These are phyloP conservation scores for Cystobasidium tubakii DNA, from an alignment of 768 basidiomycete species.

Conservation along the genomic window DNA sequence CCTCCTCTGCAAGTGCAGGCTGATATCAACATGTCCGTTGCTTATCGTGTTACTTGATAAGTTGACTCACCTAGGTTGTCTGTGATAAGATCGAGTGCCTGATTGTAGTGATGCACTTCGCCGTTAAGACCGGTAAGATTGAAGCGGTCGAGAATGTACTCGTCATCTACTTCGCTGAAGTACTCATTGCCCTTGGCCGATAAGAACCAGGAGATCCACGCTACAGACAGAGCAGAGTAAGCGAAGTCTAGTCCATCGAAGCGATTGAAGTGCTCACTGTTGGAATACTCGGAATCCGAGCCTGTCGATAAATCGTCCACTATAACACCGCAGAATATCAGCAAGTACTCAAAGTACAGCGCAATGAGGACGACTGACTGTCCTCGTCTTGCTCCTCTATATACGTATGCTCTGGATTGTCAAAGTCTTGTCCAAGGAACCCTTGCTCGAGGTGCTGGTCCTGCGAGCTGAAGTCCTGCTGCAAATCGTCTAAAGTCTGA, in stretches of 20 bases:
- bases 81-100: conserved; percentile 91
- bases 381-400: conserved; percentile 13
- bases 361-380: background rate
- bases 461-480: background rate
- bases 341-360: background rate
- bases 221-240: conserved; percentile 1
- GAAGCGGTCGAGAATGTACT: conserved; percentile 96
- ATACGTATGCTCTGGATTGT: background rate
- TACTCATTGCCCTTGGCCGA: conserved; percentile 76
- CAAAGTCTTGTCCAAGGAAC: background rate
- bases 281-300: conserved; percentile 39
- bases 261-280: conserved; percentile 10
- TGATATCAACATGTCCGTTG: background rate
- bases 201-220: conserved; percentile 42
- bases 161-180: conserved; percentile 98
- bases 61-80: conserved; percentile 74
- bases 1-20: conserved; percentile 58
- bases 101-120: conserved; percentile 87
- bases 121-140: conserved; percentile 95
- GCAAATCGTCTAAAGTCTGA: background rate
- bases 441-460: conserved; percentile 17
- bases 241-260: background rate
- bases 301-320: conserved; percentile 35
- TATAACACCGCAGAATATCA: background rate
- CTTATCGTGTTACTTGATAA: no score